Percentiles rank a stretch among this genome's conserved stretches.
Evolutionary conservation across 495 filamentous ascomycete species (phyloP).

Genomic region (Chaetomidium leptoderma): DNA sequence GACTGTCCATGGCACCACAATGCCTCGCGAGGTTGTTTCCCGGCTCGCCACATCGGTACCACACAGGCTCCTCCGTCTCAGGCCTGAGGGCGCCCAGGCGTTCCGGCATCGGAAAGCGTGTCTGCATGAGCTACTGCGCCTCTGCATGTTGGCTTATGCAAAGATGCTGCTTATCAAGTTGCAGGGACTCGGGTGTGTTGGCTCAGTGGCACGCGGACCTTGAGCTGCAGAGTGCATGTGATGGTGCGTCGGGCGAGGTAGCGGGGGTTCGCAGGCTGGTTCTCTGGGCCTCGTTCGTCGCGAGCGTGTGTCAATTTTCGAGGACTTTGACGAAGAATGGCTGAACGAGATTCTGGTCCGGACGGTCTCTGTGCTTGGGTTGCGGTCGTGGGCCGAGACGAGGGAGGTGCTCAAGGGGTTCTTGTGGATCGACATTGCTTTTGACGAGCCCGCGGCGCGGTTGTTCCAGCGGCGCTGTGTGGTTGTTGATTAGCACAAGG

Average conservation of each 20-base stretch:
- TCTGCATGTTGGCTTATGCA: conserved; percentile 13
- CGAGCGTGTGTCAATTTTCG: conserved; percentile 14
- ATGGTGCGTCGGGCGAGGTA: background rate
- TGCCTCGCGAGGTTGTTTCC: background rate
- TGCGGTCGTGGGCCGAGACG: conserved; percentile 11
- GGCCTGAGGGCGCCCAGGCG: background rate
- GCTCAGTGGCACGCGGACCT: background rate
- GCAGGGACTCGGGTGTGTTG: background rate
- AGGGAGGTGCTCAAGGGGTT: conserved; percentile 14
- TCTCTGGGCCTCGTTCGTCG: conserved; percentile 14
- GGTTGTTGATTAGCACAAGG: background rate
- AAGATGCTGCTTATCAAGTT: conserved; percentile 14
- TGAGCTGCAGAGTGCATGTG: background rate
- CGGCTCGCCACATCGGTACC: conserved; percentile 1
- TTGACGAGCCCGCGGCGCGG: background rate
- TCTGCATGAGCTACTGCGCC: conserved; percentile 3
- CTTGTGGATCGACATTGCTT: conserved; percentile 13
- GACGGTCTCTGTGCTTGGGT: background rate
- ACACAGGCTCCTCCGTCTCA: conserved; percentile 1
- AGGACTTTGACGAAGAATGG: conserved; percentile 4
- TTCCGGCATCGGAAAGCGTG: background rate
- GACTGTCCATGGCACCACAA: background rate
- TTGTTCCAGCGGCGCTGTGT: background rate
- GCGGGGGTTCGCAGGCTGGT: background rate
- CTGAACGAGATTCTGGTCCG: background rate